Base-by-base conservation (phyloP, 306 rosid species). In the Vigna radiata region DNA sequence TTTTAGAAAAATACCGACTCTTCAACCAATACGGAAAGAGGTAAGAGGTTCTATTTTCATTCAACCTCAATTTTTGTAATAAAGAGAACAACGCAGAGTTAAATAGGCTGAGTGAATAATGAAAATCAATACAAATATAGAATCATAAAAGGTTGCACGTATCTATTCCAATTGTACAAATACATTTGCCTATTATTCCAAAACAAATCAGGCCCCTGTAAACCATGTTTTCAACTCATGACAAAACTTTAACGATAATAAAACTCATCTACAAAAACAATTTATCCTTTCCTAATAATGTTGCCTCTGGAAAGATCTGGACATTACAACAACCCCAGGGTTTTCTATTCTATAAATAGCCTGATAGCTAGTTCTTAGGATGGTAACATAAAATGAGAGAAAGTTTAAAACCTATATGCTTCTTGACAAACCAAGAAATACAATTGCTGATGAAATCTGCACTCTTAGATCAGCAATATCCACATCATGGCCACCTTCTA, bases 401-500 rank as follows among this genome's bases (percentile, higher is more conserved):
- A 75, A 70, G 54, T 31, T 21, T 19, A 39, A 47, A 31, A 73
- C 79, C 80, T 81, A 91, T 46, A 52, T 18, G 82, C 79, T 84
- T 80, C 93, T 86, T 2, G 99, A 90, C 79, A 95, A 89, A 77
- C 88, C 89, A 61, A 92, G 90, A 84, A 95, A 95, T 61, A 90
- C 97, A 7, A 86, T 63, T 54, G 96, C 87, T 2, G 98, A 90
- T 49, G 98, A 85, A 54, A 94, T 89, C 74, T 94, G 98, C 64
- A 90, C 96, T 74, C 44, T 86, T 69, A 89, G 87, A 82, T 95
- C 99, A 21, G 97, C 99, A 39, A 91, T 68, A 77, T 95, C 99
- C n/a, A 95, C 78, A 81, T 95, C 99, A 85, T 95, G 99, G 48
- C 97, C 97, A 1, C 96, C 99, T 92, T 95, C 99, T 67, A 95